Evolutionary conservation across 495 filamentous ascomycete genomes (phyloP).

Genomic region (Neurospora sublineolata): DNA sequence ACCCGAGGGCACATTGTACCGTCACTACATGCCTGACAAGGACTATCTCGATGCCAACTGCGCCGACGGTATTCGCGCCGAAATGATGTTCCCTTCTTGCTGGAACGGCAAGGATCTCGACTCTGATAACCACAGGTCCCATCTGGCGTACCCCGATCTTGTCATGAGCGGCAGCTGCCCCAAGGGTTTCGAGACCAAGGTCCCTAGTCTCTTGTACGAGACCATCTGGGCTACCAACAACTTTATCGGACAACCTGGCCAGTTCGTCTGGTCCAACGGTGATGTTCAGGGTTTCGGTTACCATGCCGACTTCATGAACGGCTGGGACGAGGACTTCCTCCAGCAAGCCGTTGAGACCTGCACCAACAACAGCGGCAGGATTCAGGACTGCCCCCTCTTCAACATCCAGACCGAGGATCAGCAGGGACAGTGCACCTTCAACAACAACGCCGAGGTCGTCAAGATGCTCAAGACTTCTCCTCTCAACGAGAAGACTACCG

Average conservation of each 20-base stretch:
- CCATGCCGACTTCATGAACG: conserved; percentile 77
- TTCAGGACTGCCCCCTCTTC: conserved; percentile 48
- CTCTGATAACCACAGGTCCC: conserved; percentile 50
- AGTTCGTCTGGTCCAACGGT: conserved; percentile 74
- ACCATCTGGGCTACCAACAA: conserved; percentile 71
- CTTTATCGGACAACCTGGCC: conserved; percentile 54
- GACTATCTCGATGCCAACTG: conserved; percentile 65
- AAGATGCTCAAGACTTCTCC: conserved; percentile 19
- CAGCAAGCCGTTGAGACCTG: conserved; percentile 49
- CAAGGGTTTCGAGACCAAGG: conserved; percentile 51
- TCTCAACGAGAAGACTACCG: conserved; percentile 23
- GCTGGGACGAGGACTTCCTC: conserved; percentile 57
- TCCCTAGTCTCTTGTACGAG: conserved; percentile 74
- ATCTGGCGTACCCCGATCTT: conserved; percentile 65
- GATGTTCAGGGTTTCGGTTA: conserved; percentile 74
- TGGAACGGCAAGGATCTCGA: conserved; percentile 68
- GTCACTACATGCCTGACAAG: conserved; percentile 74
- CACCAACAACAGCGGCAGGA: conserved; percentile 35
- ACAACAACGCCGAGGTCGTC: neutral
- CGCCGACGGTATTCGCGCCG: conserved; percentile 61
- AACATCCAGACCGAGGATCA: conserved; percentile 26
- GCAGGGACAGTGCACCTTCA: conserved; percentile 27
- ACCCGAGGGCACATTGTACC: conserved; percentile 60
- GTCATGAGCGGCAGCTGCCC: conserved; percentile 74
- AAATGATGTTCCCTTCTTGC: conserved; percentile 86